phyloP scores from a whole-genome alignment of 2,329 filamentous ascomycete species.

The Penicillium sp. region DNA sequence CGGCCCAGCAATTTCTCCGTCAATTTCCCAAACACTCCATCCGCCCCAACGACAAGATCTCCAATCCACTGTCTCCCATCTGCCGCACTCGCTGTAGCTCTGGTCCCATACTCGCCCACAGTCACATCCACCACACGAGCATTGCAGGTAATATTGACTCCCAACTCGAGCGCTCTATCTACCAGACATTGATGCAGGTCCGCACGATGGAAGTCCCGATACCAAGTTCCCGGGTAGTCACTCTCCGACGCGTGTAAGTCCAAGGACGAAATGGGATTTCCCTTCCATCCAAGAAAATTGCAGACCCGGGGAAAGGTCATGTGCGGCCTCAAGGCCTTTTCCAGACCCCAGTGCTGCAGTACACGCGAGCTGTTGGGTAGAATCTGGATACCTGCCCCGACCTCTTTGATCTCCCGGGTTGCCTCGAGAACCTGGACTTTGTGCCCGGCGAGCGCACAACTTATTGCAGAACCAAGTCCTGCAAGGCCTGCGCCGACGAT shows the following conservation, averaged over 20 bases:
- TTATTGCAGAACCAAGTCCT: slow-evolving; percentile 26
- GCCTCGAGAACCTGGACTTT: slow-evolving; percentile 24
- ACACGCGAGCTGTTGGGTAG: slow-evolving; percentile 39
- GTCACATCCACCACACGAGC: slow-evolving; percentile 44
- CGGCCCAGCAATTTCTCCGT: slow-evolving; percentile 47
- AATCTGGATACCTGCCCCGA: slow-evolving; percentile 29
- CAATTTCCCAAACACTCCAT: slow-evolving; percentile 30
- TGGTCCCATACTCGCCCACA: slow-evolving; percentile 29
- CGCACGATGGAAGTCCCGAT: slow-evolving; percentile 56
- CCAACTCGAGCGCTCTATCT: slow-evolving; percentile 47
- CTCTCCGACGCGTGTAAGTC: slow-evolving; percentile 45
- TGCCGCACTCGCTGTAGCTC: slow-evolving; percentile 35
- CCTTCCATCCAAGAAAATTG: slow-evolving; percentile 55
- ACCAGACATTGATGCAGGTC: slow-evolving; percentile 51
- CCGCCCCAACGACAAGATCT: slow-evolving; percentile 26
- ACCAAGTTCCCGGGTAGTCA: slow-evolving; percentile 38
- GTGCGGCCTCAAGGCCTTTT: slow-evolving; percentile 36
- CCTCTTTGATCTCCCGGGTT: slow-evolving; percentile 24
- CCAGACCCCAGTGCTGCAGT: slow-evolving; percentile 40
- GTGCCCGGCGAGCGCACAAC: slow-evolving; percentile 25
- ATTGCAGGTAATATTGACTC: slow-evolving; percentile 45
- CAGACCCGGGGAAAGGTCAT: slow-evolving; percentile 43
- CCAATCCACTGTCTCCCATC: slow-evolving; percentile 24
- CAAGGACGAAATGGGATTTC: slow-evolving; percentile 47
- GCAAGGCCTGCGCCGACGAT: slow-evolving; percentile 27